Percentiles rank a stretch among this genome's conserved stretches.
Conservation (phyloP, 2,329 filamentous ascomycete species). For the Colletotrichum orbiculare region DNA sequence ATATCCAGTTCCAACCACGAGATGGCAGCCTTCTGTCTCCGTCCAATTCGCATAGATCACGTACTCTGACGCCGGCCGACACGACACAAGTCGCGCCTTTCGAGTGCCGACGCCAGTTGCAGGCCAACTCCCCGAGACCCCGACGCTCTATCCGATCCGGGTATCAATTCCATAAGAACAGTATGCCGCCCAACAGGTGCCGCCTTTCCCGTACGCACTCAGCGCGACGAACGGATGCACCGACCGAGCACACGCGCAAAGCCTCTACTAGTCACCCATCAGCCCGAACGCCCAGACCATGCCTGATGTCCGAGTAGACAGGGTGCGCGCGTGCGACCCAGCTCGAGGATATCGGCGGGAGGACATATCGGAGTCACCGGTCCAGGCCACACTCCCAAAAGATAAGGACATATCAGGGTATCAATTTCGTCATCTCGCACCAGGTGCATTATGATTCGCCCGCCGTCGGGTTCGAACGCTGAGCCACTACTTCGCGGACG, state of each 20-base stretch:
- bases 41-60: too few relatives aligned
- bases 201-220: constrained; percentile 2
- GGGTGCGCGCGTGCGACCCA: too few relatives aligned
- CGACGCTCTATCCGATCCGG: constrained; percentile 30
- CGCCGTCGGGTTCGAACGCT: constrained; percentile 37
- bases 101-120: background rate
- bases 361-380: constrained; percentile 15
- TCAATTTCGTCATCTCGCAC: constrained; percentile 34
- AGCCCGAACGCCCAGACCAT: too few relatives aligned
- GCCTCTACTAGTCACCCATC: background rate
- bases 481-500: constrained; percentile 82
- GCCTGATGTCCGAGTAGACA: too few relatives aligned
- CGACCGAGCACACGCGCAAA: background rate
- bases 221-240: background rate
- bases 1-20: constrained; percentile 17
- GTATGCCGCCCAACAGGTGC: background rate
- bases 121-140: constrained; percentile 16
- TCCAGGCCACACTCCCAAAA: constrained; percentile 9
- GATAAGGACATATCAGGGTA: constrained; percentile 34
- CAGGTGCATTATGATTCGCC: constrained; percentile 24
- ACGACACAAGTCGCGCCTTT: background rate
- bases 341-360: background rate
- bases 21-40: constrained; percentile 9
- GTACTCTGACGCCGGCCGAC: too few relatives aligned
- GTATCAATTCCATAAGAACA: constrained; percentile 32